Percentiles rank a stretch among this genome's conserved stretches.
phyloP scores from a whole-genome alignment of 176 grass and related monocot genomes.

The Melocanna baccifera region DNA sequence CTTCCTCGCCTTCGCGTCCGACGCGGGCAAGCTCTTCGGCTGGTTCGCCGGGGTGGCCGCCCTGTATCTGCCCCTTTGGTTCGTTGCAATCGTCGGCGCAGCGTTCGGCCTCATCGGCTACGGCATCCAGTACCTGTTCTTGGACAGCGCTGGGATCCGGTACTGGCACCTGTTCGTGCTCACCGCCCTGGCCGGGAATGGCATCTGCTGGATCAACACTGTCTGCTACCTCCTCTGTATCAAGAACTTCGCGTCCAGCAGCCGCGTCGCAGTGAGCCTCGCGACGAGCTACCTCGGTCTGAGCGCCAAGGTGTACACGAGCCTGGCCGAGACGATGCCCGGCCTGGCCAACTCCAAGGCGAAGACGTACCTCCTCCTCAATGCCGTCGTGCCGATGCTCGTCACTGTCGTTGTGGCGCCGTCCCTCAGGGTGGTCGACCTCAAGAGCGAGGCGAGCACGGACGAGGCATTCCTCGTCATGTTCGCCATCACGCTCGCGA shows the following conservation, averaged over 20 bases:
- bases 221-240: slow-evolving; percentile 97
- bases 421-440: slow-evolving; percentile 47
- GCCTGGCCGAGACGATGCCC: slow-evolving; percentile 47
- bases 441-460: slow-evolving; percentile 15
- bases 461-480: slow-evolving; percentile 62
- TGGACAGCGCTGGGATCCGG: slow-evolving; percentile 47
- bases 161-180: slow-evolving; percentile 88
- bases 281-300: slow-evolving; percentile 91
- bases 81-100: slow-evolving; percentile 67
- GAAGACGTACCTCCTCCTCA: slow-evolving; percentile 84
- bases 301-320: slow-evolving; percentile 92
- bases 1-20: slow-evolving; percentile 92
- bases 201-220: slow-evolving; percentile 99
- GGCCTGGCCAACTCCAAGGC: slow-evolving; percentile 25
- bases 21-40: slow-evolving; percentile 95
- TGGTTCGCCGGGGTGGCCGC: slow-evolving; percentile 89
- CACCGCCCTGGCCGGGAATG: slow-evolving; percentile 83
- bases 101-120: slow-evolving; percentile 72
- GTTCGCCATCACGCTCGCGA: slow-evolving; percentile 84
- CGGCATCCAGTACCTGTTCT: slow-evolving; percentile 85
- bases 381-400: slow-evolving; percentile 72
- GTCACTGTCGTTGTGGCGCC: slow-evolving; percentile 66
- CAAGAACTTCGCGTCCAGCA: slow-evolving; percentile 67
- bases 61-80: slow-evolving; percentile 74
- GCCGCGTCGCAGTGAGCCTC: slow-evolving; percentile 72